Evolutionary conservation across 768 basidiomycete species (phyloP).

Genomic region (Paxillus rubicundulus): DNA sequence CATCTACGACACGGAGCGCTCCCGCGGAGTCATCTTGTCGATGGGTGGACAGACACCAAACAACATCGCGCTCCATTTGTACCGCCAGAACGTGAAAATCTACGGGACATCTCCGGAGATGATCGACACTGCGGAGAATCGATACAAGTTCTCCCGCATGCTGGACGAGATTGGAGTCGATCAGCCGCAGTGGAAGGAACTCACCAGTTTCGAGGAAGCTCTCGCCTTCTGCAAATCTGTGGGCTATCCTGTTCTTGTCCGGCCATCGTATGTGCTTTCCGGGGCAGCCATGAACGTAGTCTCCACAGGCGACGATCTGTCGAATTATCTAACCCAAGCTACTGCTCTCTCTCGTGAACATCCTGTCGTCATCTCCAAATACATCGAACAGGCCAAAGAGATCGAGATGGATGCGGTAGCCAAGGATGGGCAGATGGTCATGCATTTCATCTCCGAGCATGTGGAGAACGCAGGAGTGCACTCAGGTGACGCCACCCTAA

Average conservation of each 20-base stretch:
- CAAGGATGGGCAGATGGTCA: slow-evolving; percentile 94
- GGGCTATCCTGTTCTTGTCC: slow-evolving; percentile 92
- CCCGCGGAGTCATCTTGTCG: slow-evolving; percentile 89
- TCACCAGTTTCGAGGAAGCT: slow-evolving; percentile 88
- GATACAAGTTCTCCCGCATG: slow-evolving; percentile 98
- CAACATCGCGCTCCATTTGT: slow-evolving; percentile 94
- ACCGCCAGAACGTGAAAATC: slow-evolving; percentile 97
- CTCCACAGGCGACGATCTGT: slow-evolving; percentile 86
- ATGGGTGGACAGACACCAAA: slow-evolving; percentile 99
- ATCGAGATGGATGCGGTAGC: slow-evolving; percentile 99
- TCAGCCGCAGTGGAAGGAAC: slow-evolving; percentile 96
- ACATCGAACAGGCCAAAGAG: slow-evolving; percentile 99
- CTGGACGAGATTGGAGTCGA: slow-evolving; percentile 98
- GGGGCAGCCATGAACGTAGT: slow-evolving; percentile 99
- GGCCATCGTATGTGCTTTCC: slow-evolving; percentile 98
- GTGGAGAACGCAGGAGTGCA: slow-evolving; percentile 99
- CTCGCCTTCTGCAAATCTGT: slow-evolving; percentile 87
- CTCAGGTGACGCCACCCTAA: slow-evolving; percentile 97
- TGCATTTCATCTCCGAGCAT: slow-evolving; percentile 99
- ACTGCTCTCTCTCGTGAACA: slow-evolving; percentile 95
- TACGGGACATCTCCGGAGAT: slow-evolving; percentile 99
- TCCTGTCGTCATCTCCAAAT: slow-evolving; percentile 98
- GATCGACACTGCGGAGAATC: slow-evolving; percentile 99
- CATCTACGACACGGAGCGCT: slow-evolving; percentile 89
- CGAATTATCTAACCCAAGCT: slow-evolving; percentile 90